Evolutionary conservation across 345 rosid species (phyloP), one percentile per base, ranked within the genome.

Genomic region (Gossypium stocksii): DNA sequence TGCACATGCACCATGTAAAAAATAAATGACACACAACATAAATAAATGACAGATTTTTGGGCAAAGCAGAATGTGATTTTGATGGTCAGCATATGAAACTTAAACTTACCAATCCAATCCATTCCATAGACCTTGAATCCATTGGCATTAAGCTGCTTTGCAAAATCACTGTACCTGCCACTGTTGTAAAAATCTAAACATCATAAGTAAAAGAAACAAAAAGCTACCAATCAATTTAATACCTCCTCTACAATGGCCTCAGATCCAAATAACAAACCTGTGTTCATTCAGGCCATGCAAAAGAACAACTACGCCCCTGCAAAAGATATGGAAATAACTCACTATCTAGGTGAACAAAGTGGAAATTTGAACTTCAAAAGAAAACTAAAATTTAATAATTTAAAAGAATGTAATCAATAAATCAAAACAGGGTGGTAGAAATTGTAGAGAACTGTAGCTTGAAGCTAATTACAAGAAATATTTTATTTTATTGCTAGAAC

Each of bases 271-370:
- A 17, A 78, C 81, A 75, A 81, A 95, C 99, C 97, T 88, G 79
- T 95, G 99, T 76, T 95, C 99, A 70, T 95, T 95, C 57, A 95
- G 84, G 57, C 98, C 98, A 71, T 95, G 98, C 81, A 93, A 66
- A 59, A 95, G 82, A 81, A 95, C 80, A 79, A 91, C 78, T 80
- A 92, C 17, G 68, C 94, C 99, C 89, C 99, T 95, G 93, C 2
- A 34, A 49, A 51, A 17, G 48, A 17, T 38, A 56, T 2, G 38
- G 16, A 14, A 51, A 34, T 19, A 53, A 65, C 51, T 53, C 38
- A 53, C 46, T 20, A 20, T 63, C 12, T 2, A 20, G 54, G 29
- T 46, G 48, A 38, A 58, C 14, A 62, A 49, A 51, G 70, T 51
- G 59, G 59, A 23, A 54, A 54, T 19, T 54, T 54, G 17, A 29